phyloP scores from a whole-genome alignment of 1,284 basidiomycete species.

The Salmacisia buchloeana region DNA sequence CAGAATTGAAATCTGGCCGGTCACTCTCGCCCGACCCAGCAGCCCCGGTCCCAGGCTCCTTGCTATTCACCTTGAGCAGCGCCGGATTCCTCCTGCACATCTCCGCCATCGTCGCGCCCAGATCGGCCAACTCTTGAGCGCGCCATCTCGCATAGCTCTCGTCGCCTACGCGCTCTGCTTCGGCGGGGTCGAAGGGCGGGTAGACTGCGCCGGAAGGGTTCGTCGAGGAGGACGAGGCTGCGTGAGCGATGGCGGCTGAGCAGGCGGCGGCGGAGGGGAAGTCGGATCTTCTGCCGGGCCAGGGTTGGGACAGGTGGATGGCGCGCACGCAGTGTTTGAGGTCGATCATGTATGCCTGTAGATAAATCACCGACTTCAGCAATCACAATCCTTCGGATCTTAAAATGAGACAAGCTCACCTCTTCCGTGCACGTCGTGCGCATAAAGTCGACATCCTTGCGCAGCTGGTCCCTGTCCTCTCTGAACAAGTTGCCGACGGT shows the following conservation, averaged over 20 bases:
- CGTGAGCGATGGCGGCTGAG: background rate
- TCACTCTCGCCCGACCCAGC: background rate
- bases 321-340: slow-evolving; percentile 80
- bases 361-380: no score
- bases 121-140: slow-evolving; percentile 70
- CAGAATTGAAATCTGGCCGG: background rate
- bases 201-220: background rate
- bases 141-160: slow-evolving; percentile 79
- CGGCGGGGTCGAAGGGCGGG: background rate
- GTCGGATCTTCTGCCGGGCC: slow-evolving; percentile 79
- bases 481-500: slow-evolving; percentile 71
- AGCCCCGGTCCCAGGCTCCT: background rate
- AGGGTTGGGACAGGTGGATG: slow-evolving; percentile 73
- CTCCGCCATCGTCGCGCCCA: slow-evolving; percentile 80
- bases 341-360: slow-evolving; percentile 40
- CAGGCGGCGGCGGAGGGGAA: slow-evolving; percentile 61
- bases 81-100: slow-evolving; percentile 84
- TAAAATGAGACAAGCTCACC: slow-evolving; percentile 51
- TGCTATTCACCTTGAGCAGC: slow-evolving; percentile 64
- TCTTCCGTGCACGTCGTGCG: slow-evolving; percentile 71
- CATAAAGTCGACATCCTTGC: slow-evolving; percentile 69
- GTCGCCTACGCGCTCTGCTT: slow-evolving; percentile 9
- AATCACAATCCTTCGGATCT: background rate
- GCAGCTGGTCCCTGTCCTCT: slow-evolving; percentile 63
- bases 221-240: background rate